Conservation (phyloP, 805 yeast species). For the Kluyveromyces lactis region DNA sequence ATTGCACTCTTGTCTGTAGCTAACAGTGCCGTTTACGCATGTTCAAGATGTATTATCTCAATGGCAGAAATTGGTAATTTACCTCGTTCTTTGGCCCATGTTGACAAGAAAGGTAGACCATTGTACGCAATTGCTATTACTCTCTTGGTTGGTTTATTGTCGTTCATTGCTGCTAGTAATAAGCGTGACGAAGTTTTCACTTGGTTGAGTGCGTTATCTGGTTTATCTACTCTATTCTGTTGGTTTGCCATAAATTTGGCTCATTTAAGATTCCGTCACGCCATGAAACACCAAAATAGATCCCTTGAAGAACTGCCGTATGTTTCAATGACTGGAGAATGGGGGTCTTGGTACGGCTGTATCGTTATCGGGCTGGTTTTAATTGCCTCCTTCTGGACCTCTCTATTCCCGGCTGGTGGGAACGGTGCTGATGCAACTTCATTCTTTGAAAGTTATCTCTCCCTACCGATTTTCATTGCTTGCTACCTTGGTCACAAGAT, state of each 20-base stretch:
- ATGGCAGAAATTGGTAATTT: conserved; percentile 60
- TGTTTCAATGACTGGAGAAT: conserved; percentile 53
- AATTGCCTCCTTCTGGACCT: conserved; percentile 71
- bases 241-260: conserved; percentile 46
- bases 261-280: conserved; percentile 48
- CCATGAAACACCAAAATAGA: conserved; percentile 48
- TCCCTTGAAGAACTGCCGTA: conserved; percentile 53
- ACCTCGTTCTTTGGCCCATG: conserved; percentile 53
- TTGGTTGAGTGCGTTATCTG: conserved; percentile 48
- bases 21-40: conserved; percentile 61
- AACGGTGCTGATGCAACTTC: conserved; percentile 39
- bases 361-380: conserved; percentile 47
- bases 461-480: conserved; percentile 54
- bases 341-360: conserved; percentile 54
- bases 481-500: conserved; percentile 55
- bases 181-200: conserved; percentile 42
- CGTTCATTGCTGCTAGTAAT: conserved; percentile 44
- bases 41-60: conserved; percentile 61
- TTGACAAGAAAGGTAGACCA: conserved; percentile 76
- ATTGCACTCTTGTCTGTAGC: conserved; percentile 67
- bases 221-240: conserved; percentile 43
- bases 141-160: conserved; percentile 46
- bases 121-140: conserved; percentile 51
- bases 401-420: conserved; percentile 59
- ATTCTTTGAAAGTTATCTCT: conserved; percentile 61